Evolutionary conservation across 2,329 filamentous ascomycete genomes (phyloP), one percentile per base, ranked within the genome.

Genomic region (Penicillium sclerotigenum): DNA sequence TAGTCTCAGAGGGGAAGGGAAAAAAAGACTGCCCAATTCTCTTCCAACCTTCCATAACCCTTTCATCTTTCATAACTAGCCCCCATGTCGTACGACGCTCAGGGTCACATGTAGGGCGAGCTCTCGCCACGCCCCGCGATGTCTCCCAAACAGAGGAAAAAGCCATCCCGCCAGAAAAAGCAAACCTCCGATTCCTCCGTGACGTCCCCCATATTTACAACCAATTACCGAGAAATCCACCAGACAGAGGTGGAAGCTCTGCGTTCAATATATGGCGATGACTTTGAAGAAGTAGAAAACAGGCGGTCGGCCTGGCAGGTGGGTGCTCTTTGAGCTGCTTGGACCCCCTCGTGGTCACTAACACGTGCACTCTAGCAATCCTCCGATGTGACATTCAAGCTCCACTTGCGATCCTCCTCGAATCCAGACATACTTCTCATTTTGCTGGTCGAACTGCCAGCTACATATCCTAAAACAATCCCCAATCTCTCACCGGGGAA

Each of bases 401-500:
- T 97, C 50, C 84, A 82, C 50, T 81, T 97, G 60, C 90, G 85
- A 67, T 83, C 90, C 10, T 85, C 85, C 4, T 87, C 85, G 0
- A 88, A 94, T 67, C 81, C 85, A 36, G 87, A 91, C 47, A 83
- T 91, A 58, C 81, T 81, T 26, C 80, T 91, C 37, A 85, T 84
- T 2, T 76, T 97, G n/a, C 81, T 84, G 46, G 90, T 95, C 50
- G 87, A 89, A 54, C 79, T 97, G 62, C 94, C 91, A 9, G 89
- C 91, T 7, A 96, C 92, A 0, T 97, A 97, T 71, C 94, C 93
- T 4, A 96, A 90, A 69, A 89, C 91, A 1, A 78, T 86, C 1
- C 92, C 92, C 1, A 77, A 90, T 11, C 75, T 96, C 14, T 85
- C 82, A 5, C 70, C 95, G 42, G 87, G 89, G 61, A 80, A 86